Conservation (phyloP, 495 filamentous ascomycete genomes). For the Aspergillus bertholletiae region DNA sequence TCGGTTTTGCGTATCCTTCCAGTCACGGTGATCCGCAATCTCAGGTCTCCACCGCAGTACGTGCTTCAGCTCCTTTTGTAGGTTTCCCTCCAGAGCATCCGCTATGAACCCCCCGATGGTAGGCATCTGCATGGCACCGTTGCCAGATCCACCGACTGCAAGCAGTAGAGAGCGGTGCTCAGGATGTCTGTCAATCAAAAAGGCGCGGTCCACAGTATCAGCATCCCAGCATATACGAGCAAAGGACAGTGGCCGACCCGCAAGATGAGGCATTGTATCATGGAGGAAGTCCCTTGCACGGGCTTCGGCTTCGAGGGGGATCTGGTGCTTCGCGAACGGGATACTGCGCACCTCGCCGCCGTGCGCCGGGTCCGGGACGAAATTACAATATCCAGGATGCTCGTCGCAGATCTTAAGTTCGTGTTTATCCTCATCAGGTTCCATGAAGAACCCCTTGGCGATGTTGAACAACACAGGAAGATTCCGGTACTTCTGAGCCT, state of each 20-base stretch:
- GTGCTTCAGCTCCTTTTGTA: slow-evolving; percentile 34
- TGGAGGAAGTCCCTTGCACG: slow-evolving; percentile 39
- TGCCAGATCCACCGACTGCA: slow-evolving; percentile 48
- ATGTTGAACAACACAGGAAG: slow-evolving; percentile 51
- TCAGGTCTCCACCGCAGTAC: slow-evolving; percentile 52
- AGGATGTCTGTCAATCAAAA: slow-evolving; percentile 44
- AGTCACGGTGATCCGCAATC: slow-evolving; percentile 42
- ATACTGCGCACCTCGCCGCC: slow-evolving; percentile 27
- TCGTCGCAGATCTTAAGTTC: slow-evolving; percentile 57
- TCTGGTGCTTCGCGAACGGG: slow-evolving; percentile 47
- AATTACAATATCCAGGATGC: slow-evolving; percentile 54
- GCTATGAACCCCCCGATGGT: slow-evolving; percentile 45
- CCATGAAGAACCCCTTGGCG: slow-evolving; percentile 54
- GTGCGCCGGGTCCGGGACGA: slow-evolving; percentile 17
- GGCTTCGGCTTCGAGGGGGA: slow-evolving; percentile 41
- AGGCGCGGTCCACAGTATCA: slow-evolving; percentile 49
- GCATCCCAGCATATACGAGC: slow-evolving; percentile 54
- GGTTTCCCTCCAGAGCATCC: slow-evolving; percentile 41
- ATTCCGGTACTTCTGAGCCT: slow-evolving; percentile 36
- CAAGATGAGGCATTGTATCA: slow-evolving; percentile 51
- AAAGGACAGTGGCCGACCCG: slow-evolving; percentile 41
- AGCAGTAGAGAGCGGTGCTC: slow-evolving; percentile 38
- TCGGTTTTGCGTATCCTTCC: slow-evolving; percentile 46
- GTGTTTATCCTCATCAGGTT: slow-evolving; percentile 46
- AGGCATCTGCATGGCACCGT: slow-evolving; percentile 50